Evolutionary conservation across 2,329 filamentous ascomycete species (phyloP), one percentile per base, ranked within the genome.

Genomic region (Juglanconis oblonga): DNA sequence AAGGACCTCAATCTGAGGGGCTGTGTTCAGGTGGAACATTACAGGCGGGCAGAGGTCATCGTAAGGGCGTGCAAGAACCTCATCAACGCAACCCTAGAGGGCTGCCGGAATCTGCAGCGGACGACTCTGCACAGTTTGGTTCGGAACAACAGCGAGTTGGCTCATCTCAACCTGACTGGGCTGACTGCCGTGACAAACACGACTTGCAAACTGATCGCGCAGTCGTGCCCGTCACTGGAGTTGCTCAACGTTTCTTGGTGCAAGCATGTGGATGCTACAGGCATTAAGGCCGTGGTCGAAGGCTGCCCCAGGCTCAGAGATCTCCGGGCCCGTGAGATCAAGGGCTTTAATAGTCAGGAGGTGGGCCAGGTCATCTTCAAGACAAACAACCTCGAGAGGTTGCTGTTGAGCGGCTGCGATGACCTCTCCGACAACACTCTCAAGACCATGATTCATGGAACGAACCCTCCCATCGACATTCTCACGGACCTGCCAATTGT

Each of bases 221-320:
- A 89, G 56, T 88, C 88, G 44, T 98, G 94, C 68, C 87, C 88
- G 1, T 87, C 88, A 52, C 79, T 99, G n/a, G 88, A 96, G 73
- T 82, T 85, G 58, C 82, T 98, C 65, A 96, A 97, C 68, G 85
- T 98, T 24, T 96, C 92, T 0, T 98, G 94, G 92, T 99, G 95
- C 76, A 87, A 87, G 65, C 89, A 92, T 62, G 86, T 97, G 70
- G 89, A 95, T 69, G 89, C 91, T 8, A 79, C 84, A 11, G 93
- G 92, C 4, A 77, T 98, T 57, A 85, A 82, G 64, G 83, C 83
- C 55, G 82, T 99, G 2, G 77, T 97, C 1, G 80, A 89, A 62
- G 83, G 83, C 2, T 98, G 95, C 69, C 79, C 82, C 0, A 87
- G 81, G 56, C 77, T 99, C 57, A 88, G 80, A 57, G 93, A 98